Evolutionary conservation across 306 rosid species (phyloP), one percentile per base, ranked within the genome.

Genomic region (Quercus agrifolia): DNA sequence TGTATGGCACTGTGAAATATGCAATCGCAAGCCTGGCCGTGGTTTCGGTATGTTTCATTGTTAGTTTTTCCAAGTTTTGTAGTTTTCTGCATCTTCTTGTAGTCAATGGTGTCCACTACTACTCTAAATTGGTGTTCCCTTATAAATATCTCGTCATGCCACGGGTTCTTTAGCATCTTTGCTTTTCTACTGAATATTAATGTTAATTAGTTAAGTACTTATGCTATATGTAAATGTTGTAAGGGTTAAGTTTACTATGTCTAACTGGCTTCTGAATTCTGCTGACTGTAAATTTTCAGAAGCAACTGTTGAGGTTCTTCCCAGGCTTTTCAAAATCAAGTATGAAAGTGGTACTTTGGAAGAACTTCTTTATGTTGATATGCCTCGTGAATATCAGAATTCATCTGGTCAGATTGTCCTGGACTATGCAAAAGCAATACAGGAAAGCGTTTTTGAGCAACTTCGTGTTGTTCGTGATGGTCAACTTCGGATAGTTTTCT

Each of bases 381-480:
- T 94, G 99, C 99, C 99, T 14, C 94, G 99, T 13, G 99, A 94
- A 81, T 94, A 94, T 85, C 93, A 87, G 33, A 94, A 92, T 85
- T 86, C 99, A 52, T 87, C 99, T 78, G 97, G 99, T 83, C 97
- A 94, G 89, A 94, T 94, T 77, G 99, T 94, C 71, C 85, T 94
- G 81, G 97, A 94, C 75, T 94, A 94, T 89, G 97, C 97, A 59
- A 94, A 94, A 81, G 99, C 99, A 55, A 92, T 92, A 73, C 99
- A 94, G 85, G 99, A 94, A 89, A 94, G 99, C 77, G 99, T 94
- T 76, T 94, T 94, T 85, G 97, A 94, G 87, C 97, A 92, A 80
- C 97, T 94, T 85, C 99, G 97, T 70, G 99, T 94, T 84, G 99
- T 94, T 87, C 95, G 99, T 77, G 99, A 94, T 73, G 99, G 99